These are phyloP conservation scores for Boletus huronensis DNA, from an alignment of 768 basidiomycete genomes.

Conservation along the genomic window DNA sequence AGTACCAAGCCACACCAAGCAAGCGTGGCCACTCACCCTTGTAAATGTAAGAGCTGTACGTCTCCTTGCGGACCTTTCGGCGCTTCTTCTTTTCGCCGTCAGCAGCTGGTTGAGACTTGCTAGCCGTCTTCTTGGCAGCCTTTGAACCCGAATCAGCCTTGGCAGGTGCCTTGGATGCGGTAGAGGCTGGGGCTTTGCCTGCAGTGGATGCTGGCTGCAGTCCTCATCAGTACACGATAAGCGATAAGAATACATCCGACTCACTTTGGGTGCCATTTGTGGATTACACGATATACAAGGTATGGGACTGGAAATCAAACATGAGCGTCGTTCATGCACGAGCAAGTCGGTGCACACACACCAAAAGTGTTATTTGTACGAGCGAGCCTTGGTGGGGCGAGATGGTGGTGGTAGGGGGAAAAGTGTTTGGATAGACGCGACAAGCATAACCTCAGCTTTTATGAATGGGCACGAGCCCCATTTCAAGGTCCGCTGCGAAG, in stretches of 20 bases:
- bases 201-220: constrained; percentile 41
- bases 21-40: constrained; percentile 47
- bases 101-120: constrained; percentile 48
- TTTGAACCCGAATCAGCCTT: constrained; percentile 42
- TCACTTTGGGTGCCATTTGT: constrained; percentile 38
- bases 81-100: constrained; percentile 79
- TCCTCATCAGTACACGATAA: constrained; percentile 8
- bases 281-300: constrained; percentile 31
- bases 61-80: constrained; percentile 77
- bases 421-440: constrained; percentile 29
- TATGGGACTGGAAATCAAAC: constrained; percentile 24
- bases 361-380: constrained; percentile 23
- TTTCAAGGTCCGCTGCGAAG: constrained; percentile 33
- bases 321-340: constrained; percentile 13
- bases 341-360: constrained; percentile 10
- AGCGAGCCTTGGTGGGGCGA: constrained; percentile 13
- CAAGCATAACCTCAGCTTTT: constrained; percentile 26
- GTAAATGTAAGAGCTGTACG: constrained; percentile 84
- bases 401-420: constrained; percentile 32
- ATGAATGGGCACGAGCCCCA: constrained; percentile 31
- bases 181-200: constrained; percentile 45
- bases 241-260: constrained; percentile 8
- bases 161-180: constrained; percentile 58
- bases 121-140: constrained; percentile 59
- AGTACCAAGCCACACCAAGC: neutral